Base-by-base conservation (phyloP, 768 basidiomycete species). In the Boletellus ananiceps region DNA sequence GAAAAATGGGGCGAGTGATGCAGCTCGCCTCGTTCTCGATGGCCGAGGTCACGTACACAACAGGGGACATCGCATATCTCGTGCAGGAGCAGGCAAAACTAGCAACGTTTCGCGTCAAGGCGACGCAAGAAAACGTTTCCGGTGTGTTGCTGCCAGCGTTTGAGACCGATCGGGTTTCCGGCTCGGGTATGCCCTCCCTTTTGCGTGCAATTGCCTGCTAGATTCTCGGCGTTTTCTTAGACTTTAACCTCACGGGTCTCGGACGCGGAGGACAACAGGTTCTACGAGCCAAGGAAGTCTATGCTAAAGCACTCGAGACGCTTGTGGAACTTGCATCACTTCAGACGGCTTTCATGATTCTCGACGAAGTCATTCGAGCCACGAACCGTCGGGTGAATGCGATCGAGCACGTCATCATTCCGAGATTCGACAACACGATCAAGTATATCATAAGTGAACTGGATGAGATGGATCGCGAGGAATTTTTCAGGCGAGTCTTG, bases 1-100 rank as follows among this genome's bases (percentile, higher is more conserved):
- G 93, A 51, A 94, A 97, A 74, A 99, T 98, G 96, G 96, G 96
- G 27, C 80, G 90, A 51, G 94, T 98, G 21, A 96, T 99, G 85
- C 96, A 99, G 68, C 78, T 98, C 44, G 96, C 96, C 21, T 98
- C 96, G 36, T 96, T 99, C 77, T 96, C 94, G 37, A 86, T 98
- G 74, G 96, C 96, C 0, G 95, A 98, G 69, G 96, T 99, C 56
- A 95, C 94, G 16, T 99, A 98, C 72, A 84, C 94, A 31, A 95
- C 96, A 8, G 91, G 91, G 57, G 96, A 98, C 65, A 98, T 99
- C 63, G 83, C 91, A 40, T 99, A 98, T 71, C 88, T 96, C 55
- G 93, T 99, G 5, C 96, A 98, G 67, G 95, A 98, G 67, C 88
- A 92, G 57, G 94, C 92, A 25, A 88, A 89, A 63, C 76, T 82